phyloP scores from a whole-genome alignment of 306 rosid species.

The Sicyos baderoa region DNA sequence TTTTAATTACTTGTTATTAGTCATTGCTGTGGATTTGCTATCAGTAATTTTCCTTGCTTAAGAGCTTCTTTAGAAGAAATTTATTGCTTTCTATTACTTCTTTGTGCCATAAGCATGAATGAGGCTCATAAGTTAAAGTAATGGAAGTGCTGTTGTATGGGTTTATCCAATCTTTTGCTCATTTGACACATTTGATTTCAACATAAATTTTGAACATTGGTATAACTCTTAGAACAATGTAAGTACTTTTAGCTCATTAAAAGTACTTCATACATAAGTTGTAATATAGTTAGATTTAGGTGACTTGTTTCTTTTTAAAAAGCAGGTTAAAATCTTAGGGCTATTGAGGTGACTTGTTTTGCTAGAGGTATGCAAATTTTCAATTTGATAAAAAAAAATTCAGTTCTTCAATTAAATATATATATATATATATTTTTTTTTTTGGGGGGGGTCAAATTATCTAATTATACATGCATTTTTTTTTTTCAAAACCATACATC shows the following conservation, averaged over 20 bases:
- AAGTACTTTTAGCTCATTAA: neutral
- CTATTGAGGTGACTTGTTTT: neutral
- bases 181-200: too few relatives aligned
- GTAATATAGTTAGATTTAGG: neutral
- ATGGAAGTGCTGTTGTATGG: neutral
- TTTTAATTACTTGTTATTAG: neutral
- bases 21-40: neutral
- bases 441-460: too few relatives aligned
- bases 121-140: constrained; percentile 1
- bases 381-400: too few relatives aligned
- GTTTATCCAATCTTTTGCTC: neutral
- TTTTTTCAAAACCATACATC: too few relatives aligned
- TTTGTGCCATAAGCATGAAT: neutral
- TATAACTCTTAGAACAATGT: too few relatives aligned
- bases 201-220: too few relatives aligned
- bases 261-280: neutral
- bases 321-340: too few relatives aligned
- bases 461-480: too few relatives aligned
- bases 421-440: too few relatives aligned
- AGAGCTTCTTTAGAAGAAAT: neutral
- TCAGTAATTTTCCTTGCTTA: neutral
- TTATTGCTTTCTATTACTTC: neutral
- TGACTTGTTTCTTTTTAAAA: too few relatives aligned
- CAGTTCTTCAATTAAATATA: too few relatives aligned
- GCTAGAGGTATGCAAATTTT: neutral